Base-by-base conservation (phyloP, 169 alveolate species). In the Babesia ovis region DNA sequence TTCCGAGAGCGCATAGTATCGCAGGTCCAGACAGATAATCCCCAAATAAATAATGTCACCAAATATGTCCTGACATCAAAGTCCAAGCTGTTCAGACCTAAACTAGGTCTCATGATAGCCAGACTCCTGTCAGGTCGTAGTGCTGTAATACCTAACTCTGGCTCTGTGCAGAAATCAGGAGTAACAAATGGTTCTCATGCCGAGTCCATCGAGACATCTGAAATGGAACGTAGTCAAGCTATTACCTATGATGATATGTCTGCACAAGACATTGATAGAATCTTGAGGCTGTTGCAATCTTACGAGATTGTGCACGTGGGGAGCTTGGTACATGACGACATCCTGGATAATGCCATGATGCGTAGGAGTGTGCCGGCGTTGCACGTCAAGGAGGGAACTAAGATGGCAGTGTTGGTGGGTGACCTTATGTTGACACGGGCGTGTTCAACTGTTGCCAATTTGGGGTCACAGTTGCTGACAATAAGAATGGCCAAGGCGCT, bases 261-360 rank as follows among this genome's bases (percentile, higher is more conserved):
- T 5, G 41, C 43, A 29, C 61, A 64, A n/a, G 32, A 43, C 12
- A 31, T 64, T 43, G 51, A 64, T 9, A 50, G 61, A 12, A 48
- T 64, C 29, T 50, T 57, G 50, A 43, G 51, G 23, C n/a, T 53
- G 27, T 32, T 27, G 61, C 58, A 59, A 20, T 77, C 90, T n/a
- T 84, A 86, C 60, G 95, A 91, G 73, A 79, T 91, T 53, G 77
- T 91, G 29, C 95, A 91, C 58, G 81, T 84, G 51, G 94, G 94
- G 23, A 84, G 91, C 46, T 74, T 91, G 50, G 66, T 91, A 25
- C 95, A 91, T 67, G 95, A 91, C 58, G 95, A 91, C 66, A 85
- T 91, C n/a, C 68, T 91, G 37, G 95, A 91, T 66, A 90, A 73
- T 32, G 84, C 92, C 25, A 82, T 66, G 22, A 82, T 79, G 35